phyloP scores from a whole-genome alignment of 306 rosid genomes.

The Vachellia collinsii region DNA sequence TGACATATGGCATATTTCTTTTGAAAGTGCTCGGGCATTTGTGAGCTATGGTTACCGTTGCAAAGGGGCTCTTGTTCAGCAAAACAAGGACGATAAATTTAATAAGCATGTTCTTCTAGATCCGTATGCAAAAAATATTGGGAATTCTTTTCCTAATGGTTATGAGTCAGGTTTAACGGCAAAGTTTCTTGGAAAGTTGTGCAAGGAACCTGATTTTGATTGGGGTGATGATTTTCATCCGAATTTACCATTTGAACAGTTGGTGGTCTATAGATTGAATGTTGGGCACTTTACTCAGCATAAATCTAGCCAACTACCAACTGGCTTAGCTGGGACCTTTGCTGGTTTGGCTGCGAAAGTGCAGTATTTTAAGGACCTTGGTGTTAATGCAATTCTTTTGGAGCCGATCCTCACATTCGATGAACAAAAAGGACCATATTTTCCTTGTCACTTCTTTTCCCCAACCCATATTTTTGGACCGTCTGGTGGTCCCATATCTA shows the following conservation, averaged over 20 bases:
- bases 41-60: slow-evolving; percentile 78
- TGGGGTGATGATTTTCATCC: slow-evolving; percentile 66
- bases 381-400: slow-evolving; percentile 76
- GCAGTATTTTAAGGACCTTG: slow-evolving; percentile 73
- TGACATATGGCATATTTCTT: slow-evolving; percentile 82
- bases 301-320: slow-evolving; percentile 63
- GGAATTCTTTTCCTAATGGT: slow-evolving; percentile 46
- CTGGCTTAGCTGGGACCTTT: slow-evolving; percentile 79
- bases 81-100: slow-evolving; percentile 32
- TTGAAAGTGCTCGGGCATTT: slow-evolving; percentile 56
- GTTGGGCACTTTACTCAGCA: slow-evolving; percentile 67
- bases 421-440: slow-evolving; percentile 79
- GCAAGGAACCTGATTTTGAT: slow-evolving; percentile 70
- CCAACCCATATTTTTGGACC: slow-evolving; percentile 64
- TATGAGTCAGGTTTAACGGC: slow-evolving; percentile 31
- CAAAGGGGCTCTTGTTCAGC: slow-evolving; percentile 43
- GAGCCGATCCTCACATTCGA: slow-evolving; percentile 83
- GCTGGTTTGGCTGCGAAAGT: slow-evolving; percentile 75
- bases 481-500: slow-evolving; percentile 61
- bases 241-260: slow-evolving; percentile 62
- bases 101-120: slow-evolving; percentile 58
- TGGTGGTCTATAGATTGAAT: slow-evolving; percentile 73
- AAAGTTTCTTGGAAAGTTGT: slow-evolving; percentile 62
- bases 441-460: slow-evolving; percentile 83
- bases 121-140: slow-evolving; percentile 80